Base-by-base conservation (phyloP, 495 filamentous ascomycete genomes). In the Aspergillus heteromorphus region DNA sequence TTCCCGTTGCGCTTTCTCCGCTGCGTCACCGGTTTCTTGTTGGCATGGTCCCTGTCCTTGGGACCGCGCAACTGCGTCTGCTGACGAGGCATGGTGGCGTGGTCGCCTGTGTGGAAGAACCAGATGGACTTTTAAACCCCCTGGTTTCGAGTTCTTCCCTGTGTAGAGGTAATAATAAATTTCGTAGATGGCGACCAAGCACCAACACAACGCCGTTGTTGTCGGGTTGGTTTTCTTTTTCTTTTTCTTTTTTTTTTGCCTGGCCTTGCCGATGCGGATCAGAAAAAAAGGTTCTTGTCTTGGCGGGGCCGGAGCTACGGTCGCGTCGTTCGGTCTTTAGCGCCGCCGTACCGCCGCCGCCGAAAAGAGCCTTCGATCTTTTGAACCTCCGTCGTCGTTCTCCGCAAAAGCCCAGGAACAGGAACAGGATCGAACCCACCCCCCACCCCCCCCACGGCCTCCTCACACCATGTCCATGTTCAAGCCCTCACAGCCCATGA, bases 401-500 rank as follows among this genome's bases (percentile, higher is more conserved):
- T 49, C 49, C 50, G 38, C 45, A 54, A 41, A n/a, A 29, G 36
- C 25, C 29, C 47, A 55, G 25, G 14, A 31, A 21, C 34, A 6
- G 31, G 13, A 34, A 29, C 16, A n/a, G n/a, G n/a, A n/a, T n/a
- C 14, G 25, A 16, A 25, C 27, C 16, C 13, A 21, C 16, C 9
- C 31, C 29, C n/a, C 30, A 27, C 14, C 19, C 16, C 16, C 13
- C 50, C n/a, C 23, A 27, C 21, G 1, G 10, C 11, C 34, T 38
- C 34, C n/a, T 7, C 16, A 34, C 36, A 13, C 47, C 57, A 71
- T n/a, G n/a, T n/a, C 57, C 18, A 83, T 83, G 81, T 76, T 82
- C 62, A 81, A 87, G 71, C 87, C 92, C 14, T 87, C 92, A 17
- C 72, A 83, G 53, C 66, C 79, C 31, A 85, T 96, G 68, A 78